Evolutionary conservation across 2,329 filamentous ascomycete genomes (phyloP).

Genomic region (Gliomastix tumulicola): DNA sequence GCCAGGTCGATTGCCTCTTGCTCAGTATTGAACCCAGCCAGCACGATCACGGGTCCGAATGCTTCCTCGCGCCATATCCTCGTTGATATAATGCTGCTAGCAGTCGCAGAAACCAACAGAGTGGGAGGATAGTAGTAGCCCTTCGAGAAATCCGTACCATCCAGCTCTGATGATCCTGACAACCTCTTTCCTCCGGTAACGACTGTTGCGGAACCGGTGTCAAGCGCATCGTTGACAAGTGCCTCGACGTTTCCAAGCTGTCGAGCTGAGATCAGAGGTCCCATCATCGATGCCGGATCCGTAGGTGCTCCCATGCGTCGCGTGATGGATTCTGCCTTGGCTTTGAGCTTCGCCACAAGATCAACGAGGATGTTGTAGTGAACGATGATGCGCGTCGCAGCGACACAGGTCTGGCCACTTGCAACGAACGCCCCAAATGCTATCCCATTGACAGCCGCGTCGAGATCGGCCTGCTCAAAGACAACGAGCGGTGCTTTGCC

Average conservation of each 20-base stretch:
- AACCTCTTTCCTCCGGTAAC: conserved; percentile 58
- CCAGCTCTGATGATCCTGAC: conserved; percentile 36
- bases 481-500: conserved; percentile 66
- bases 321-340: conserved; percentile 50
- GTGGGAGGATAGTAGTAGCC: conserved; percentile 78
- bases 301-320: conserved; percentile 49
- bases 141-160: conserved; percentile 43
- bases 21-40: conserved; percentile 75
- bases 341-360: conserved; percentile 64
- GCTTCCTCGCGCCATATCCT: conserved; percentile 78
- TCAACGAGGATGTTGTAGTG: conserved; percentile 75
- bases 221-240: conserved; percentile 68
- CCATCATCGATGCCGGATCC: conserved; percentile 55
- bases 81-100: conserved; percentile 56
- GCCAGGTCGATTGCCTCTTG: conserved; percentile 63
- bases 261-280: conserved; percentile 52
- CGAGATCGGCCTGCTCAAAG: conserved; percentile 57
- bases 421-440: conserved; percentile 94
- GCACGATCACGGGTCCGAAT: conserved; percentile 88
- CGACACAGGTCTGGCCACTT: conserved; percentile 93
- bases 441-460: conserved; percentile 74
- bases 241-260: conserved; percentile 72
- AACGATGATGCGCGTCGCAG: conserved; percentile 85
- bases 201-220: conserved; percentile 83
- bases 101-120: conserved; percentile 49